A percentile compares a stretch with the other conserved stretches of the same genome.
Evolutionary conservation across 2,329 filamentous ascomycete genomes (phyloP).

Genomic region (Chaetothyriales sp.): DNA sequence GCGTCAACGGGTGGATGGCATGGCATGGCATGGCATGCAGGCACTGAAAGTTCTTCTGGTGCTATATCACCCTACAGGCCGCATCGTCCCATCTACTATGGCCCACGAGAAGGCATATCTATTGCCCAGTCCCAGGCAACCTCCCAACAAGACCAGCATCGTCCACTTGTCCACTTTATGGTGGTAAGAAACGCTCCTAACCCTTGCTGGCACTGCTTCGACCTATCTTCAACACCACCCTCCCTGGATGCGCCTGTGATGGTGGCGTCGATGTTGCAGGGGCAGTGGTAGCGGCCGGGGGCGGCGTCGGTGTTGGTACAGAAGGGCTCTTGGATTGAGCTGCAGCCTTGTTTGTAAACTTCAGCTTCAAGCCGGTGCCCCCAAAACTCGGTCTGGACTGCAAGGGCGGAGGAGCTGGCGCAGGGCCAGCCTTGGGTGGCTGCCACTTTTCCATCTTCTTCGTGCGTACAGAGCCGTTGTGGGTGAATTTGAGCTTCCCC

Average conservation of each 20-base stretch:
- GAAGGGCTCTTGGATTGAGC: slow-evolving; percentile 20
- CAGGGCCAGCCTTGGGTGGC: slow-evolving; percentile 15
- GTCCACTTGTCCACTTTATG: not conserved
- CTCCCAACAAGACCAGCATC: not conserved
- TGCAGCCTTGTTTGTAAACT: slow-evolving; percentile 17
- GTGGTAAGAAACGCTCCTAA: not conserved
- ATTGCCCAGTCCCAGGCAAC: not conserved
- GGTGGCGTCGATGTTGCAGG: not conserved
- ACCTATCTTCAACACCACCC: not conserved
- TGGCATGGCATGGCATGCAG: not conserved
- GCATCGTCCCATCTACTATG: not conserved
- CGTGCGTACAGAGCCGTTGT: slow-evolving; percentile 27
- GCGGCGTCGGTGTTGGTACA: slow-evolving; percentile 22
- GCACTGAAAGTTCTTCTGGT: not conserved
- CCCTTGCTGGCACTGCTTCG: not conserved
- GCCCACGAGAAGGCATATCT: not conserved
- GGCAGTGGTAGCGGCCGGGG: slow-evolving; percentile 20
- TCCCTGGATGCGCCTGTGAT: not conserved
- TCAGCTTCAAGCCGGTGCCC: slow-evolving; percentile 7
- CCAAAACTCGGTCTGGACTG: not conserved
- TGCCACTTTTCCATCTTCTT: slow-evolving; percentile 21
- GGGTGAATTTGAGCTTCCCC: slow-evolving; percentile 32
- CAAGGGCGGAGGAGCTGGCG: slow-evolving; percentile 5
- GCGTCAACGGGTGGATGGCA: not conserved
- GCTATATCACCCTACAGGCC: not conserved